Evolutionary conservation across 306 rosid genomes (phyloP), one percentile per base, ranked within the genome.

Genomic region (Chamaecrista fasciculata): DNA sequence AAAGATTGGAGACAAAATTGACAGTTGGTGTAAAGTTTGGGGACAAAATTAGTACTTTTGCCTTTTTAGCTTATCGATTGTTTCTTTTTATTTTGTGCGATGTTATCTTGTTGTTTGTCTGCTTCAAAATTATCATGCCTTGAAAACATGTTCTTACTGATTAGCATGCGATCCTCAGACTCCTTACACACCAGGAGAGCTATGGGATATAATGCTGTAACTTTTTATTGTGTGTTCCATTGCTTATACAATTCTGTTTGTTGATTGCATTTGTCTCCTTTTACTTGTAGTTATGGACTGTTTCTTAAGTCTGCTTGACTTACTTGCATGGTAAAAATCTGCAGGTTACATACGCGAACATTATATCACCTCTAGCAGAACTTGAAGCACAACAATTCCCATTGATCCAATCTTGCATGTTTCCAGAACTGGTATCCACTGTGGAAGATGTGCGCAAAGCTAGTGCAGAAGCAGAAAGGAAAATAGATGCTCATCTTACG

Each of bases 381-480:
- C 74, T 91, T 24, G 96, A 94, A 67, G 88, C 92, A 5, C 86
- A 84, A 33, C 96, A 88, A 61, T 91, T 82, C 81, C 88, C 99
- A 14, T 62, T 85, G 33, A 82, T 94, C 48, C 96, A 91, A 49
- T 86, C 99, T 76, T 94, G 97, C 59, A 65, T 87, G 83, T 87
- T 94, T 70, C 92, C 88, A 4, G 91, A 88, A 81, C 66, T 94
- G 80, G 85, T 91, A 43, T 80, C 97, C 56, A 78, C 86, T 64
- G 62, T 70, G 16, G 89, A 84, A 66, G 95, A 82, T 67, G 89
- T 91, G 67, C 83, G 92, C 53, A 89, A 86, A 81, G 97, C 97
- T 37, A 94, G 97, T 81, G 86, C 84, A 0, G 96, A 91, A 84
- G 99, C 97, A 11, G 99, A 88, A 78, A 84, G 84, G 79, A 91